phyloP scores from a whole-genome alignment of 345 rosid genomes.

The Linum usitatissimum region DNA sequence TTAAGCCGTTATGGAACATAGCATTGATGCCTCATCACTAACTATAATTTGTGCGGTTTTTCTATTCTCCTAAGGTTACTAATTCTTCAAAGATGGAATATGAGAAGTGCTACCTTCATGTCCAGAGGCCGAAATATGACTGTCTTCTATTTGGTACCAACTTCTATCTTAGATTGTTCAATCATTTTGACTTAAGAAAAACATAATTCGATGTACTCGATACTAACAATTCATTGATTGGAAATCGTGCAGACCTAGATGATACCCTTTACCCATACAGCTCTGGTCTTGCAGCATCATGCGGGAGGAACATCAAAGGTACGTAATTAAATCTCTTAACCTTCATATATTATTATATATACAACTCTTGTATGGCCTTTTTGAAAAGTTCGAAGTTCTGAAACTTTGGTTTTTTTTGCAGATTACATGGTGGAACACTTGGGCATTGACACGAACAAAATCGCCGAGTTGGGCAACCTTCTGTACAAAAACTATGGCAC shows the following conservation, averaged over 20 bases:
- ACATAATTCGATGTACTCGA: not conserved
- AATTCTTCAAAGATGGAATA: constrained; percentile 21
- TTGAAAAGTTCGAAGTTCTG: not conserved
- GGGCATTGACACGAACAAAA: constrained; percentile 53
- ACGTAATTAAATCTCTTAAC: not conserved
- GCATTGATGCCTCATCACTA: not conserved
- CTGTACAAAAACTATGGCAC: constrained; percentile 92
- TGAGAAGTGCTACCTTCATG: constrained; percentile 12
- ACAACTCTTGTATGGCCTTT: not conserved
- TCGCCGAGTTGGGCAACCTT: constrained; percentile 51
- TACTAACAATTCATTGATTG: not conserved
- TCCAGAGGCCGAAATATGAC: constrained; percentile 17
- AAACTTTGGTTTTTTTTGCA: constrained; percentile 14
- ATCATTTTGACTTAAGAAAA: not conserved
- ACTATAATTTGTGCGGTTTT: not conserved
- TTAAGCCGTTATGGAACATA: constrained; percentile 15
- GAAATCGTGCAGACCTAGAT: constrained; percentile 19
- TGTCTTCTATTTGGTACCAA: constrained; percentile 26
- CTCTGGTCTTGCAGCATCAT: constrained; percentile 21
- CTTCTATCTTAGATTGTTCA: not conserved
- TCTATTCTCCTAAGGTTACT: constrained; percentile 22
- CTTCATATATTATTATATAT: not conserved
- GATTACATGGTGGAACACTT: constrained; percentile 84
- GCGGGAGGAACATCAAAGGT: constrained; percentile 26
- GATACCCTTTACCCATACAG: constrained; percentile 26